phyloP scores from a whole-genome alignment of 352 stramenopile genomes.

The Aphanomyces stellatus region DNA sequence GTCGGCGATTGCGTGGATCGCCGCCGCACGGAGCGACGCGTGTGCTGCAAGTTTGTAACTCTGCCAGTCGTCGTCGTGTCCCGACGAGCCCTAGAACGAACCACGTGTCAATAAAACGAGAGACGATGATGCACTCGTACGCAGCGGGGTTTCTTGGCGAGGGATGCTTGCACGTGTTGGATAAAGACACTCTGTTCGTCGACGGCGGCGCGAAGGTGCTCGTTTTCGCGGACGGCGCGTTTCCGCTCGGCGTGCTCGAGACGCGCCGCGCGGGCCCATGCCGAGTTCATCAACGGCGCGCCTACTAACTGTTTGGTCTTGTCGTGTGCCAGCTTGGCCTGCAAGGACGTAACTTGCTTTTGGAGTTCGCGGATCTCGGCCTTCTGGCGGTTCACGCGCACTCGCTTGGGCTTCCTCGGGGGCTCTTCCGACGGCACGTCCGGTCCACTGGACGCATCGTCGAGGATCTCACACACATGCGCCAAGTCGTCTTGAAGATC shows the following conservation, averaged over 20 bases:
- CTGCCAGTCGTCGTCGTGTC: neutral
- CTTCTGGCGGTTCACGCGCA: neutral
- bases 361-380: neutral
- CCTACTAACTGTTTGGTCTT: neutral
- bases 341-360: neutral
- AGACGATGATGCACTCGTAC: neutral
- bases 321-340: neutral
- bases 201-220: neutral
- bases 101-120: neutral
- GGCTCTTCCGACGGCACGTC: neutral
- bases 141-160: neutral
- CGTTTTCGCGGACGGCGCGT: neutral
- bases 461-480: neutral
- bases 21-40: neutral
- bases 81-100: neutral
- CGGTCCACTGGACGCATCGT: neutral
- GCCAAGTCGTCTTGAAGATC: neutral
- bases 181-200: neutral
- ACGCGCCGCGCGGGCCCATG: neutral
- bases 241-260: neutral
- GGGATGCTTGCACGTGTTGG: neutral
- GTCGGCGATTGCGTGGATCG: neutral
- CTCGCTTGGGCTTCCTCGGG: neutral
- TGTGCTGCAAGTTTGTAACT: neutral
- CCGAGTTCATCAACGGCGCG: neutral